Base-by-base conservation (phyloP, 148 eudicot species). In the Chenopodium berlandieri region DNA sequence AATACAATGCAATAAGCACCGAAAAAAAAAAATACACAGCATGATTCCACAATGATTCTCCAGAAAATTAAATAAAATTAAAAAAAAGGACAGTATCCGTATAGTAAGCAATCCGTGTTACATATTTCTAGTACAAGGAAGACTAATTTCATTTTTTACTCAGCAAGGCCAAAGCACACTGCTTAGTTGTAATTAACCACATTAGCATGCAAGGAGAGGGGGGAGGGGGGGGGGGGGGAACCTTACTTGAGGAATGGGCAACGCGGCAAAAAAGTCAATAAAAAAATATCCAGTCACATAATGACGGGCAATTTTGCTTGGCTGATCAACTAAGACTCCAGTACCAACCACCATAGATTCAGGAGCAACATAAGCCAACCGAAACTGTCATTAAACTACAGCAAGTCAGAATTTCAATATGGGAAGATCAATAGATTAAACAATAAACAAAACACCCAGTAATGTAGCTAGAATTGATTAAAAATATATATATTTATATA, bases 241-340 rank as follows among this genome's bases (percentile, higher is more conserved):
- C 62, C 84, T 80, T 90, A 92, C 98, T 83, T 94, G 98, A 81
- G 98, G 97, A 85, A 94, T 88, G 13, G 98, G 98, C 65, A 94
- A 80, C 22, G 89, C 93, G 17, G 88, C 78, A 77, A 92, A 88
- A 16, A 92, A 78, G 81, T 94, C 98, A 72, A 94, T 22, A 20
- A 88, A 13, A 82, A 94, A 94, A 83, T 83, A 92, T 78, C 94
- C 93, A 68, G 60, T 84, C 40, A 94, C 77, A 82, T 94, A 94
- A 82, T 94, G 84, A 22, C 77, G 30, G 50, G 92, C 95, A 82
- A 94, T 92, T 82, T 83, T 88, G 80, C 56, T 88, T 37, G 98
- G 98, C 75, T 90, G 86, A 80, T 90, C 92, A 79, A 91, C 95
- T 82, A 94, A 85, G 54, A 89, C 98, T 80, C 98, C 98, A 77